Conservation (phyloP, 2,329 filamentous ascomycete species). For the Onygena corvina region DNA sequence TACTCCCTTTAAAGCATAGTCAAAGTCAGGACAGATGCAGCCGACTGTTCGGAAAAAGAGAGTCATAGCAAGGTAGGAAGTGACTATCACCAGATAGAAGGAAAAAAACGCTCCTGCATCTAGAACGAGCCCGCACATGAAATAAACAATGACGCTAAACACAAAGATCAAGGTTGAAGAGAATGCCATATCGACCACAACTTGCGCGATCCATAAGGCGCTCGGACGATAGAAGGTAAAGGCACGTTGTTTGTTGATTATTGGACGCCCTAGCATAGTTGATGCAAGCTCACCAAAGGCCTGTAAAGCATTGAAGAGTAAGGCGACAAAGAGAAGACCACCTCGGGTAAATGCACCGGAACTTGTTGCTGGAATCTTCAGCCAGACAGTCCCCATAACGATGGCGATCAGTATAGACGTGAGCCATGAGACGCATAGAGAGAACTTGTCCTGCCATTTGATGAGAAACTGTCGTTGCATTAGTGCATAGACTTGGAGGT, state of each 20-base stretch:
- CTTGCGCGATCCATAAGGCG: slow-evolving; percentile 64
- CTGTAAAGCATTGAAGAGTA: slow-evolving; percentile 73
- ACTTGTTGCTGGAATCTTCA: slow-evolving; percentile 53
- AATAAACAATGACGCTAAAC: slow-evolving; percentile 75
- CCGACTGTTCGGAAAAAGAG: slow-evolving; percentile 77
- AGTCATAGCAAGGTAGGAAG: slow-evolving; percentile 69
- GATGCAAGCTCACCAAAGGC: slow-evolving; percentile 70
- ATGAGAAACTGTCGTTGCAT: slow-evolving; percentile 69
- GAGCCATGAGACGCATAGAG: slow-evolving; percentile 53
- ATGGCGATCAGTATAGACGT: slow-evolving; percentile 66
- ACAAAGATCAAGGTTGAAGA: slow-evolving; percentile 61
- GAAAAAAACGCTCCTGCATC: slow-evolving; percentile 71
- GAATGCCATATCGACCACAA: slow-evolving; percentile 72
- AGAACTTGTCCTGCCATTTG: slow-evolving; percentile 60
- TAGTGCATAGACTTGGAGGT: slow-evolving; percentile 48
- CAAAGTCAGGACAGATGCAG: slow-evolving; percentile 65
- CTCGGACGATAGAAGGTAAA: slow-evolving; percentile 86
- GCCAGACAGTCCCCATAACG: slow-evolving; percentile 72
- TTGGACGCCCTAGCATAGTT: slow-evolving; percentile 76
- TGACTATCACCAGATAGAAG: slow-evolving; percentile 65
- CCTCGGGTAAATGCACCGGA: slow-evolving; percentile 66
- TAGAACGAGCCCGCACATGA: slow-evolving; percentile 70
- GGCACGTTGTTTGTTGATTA: slow-evolving; percentile 77
- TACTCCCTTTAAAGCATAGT: slow-evolving; percentile 73
- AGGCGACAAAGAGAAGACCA: slow-evolving; percentile 73